Evolutionary conservation across 2,329 filamentous ascomycete genomes (phyloP), one percentile per base, ranked within the genome.

Genomic region (Akanthomyces muscarius): DNA sequence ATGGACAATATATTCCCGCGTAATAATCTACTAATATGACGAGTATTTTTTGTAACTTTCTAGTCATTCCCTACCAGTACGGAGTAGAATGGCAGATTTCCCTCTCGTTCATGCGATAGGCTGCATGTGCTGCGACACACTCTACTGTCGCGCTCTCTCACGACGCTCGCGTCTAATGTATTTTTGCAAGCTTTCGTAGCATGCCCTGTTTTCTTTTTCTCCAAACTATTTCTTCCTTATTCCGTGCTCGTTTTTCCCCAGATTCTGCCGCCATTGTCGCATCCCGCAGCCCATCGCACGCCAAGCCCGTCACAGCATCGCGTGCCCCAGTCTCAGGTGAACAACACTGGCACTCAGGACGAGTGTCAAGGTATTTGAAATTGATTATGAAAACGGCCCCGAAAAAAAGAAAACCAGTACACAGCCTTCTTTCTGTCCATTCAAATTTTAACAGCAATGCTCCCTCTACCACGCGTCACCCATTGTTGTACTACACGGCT

Each of bases 251-350:
- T 56, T 56, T 38, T 8, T 23, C 21, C n/a, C 18, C 42, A 18
- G 42, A 21, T 45, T 21, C 45, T 48, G 45, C 47, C 23, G 47
- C 18, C 4, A 10, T 18, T 30, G 25, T 50, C 10, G 47, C 47
- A 48, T 14, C 33, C 33, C 33, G 33, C 33, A 36, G 4, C 33
- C 7, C 7, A 1, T 13, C 21, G 45, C 45, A 28, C 25, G 25
- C 25, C 23, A 23, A 50, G 25, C 47, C 47, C 28, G 28, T 30
- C 16, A 10, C 18, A 45, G 25, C 18, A 18, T 42, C 42, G 33
- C 33, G 8, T 36, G 41, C 28, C 45, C 44, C 56, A 41, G 56
- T 59, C 44, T 59, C 56, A 41, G 56, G 56, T 59, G 30, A 44
- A 5, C 23, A 23, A 3, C 23, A 16, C 25, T 25, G 52, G 30